Base-by-base conservation (phyloP, 164 flowering plant genomes). In the Aristolochia contorta region DNA sequence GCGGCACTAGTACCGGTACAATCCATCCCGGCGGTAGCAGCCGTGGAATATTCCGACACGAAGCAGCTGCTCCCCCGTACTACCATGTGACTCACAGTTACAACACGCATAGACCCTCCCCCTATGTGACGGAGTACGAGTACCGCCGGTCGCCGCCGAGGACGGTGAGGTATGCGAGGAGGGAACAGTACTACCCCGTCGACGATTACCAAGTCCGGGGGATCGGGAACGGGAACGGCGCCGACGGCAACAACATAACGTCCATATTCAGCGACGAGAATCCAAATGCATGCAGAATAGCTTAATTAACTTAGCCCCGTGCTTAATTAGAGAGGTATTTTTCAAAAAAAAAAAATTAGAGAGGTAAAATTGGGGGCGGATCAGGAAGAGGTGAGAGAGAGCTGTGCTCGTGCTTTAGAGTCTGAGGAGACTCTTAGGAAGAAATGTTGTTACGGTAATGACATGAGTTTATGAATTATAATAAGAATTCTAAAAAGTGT, bases 221-320 rank as follows among this genome's bases (percentile, higher is more conserved):
- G 63, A 60, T 64, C 25, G 70, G 50, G 66, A 64, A 57, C 21
- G 68, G 78, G n/a, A n/a, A n/a, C n/a, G n/a, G n/a, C n/a, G n/a
- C n/a, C 41, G 72, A 77, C 69, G 85, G 82, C 56, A 81, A 56
- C 64, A 67, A 77, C 52, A 75, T 87, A 57, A 77, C 80, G 53
- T 81, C 98, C 8, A 77, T 87, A 41, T 92, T 92, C 67, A 89
- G 96, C 46, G 98, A 92, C 56, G 98, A 92, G 69, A 85, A 92
- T 73, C 98, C 98, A 53, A 87, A 92, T 73, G 95, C 96, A 19
- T 92, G 98, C 72, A 74, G 66, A 62, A 80, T 89, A 64, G 74
- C 78, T 18, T 53, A 24, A 16, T 18, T 53, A 24, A 16, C 30
- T 27, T 27, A 30, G 12, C 12, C n/a, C n/a, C n/a, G n/a, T n/a